Evolutionary conservation across 352 stramenopile species (phyloP).

Genomic region (Phytophthora cactorum): DNA sequence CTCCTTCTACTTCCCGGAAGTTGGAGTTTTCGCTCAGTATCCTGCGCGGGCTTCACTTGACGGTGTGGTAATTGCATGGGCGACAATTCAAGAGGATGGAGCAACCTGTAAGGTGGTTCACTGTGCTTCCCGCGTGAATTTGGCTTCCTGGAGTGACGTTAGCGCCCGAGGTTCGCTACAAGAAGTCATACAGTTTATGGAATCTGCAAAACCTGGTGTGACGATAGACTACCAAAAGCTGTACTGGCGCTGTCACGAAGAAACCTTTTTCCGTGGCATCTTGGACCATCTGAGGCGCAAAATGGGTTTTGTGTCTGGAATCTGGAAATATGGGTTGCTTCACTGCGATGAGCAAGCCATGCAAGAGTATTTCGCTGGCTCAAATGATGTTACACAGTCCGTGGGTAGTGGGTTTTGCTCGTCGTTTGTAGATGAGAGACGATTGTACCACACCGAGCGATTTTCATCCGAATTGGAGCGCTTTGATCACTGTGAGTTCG

Average conservation of each 20-base stretch:
- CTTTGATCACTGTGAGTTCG: conserved; percentile 60
- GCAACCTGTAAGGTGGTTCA: conserved; percentile 36
- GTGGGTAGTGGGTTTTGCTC: conserved; percentile 45
- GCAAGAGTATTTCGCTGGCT: conserved; percentile 36
- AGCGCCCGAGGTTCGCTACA: conserved; percentile 47
- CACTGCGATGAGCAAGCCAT: conserved; percentile 52
- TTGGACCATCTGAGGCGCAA: conserved; percentile 42
- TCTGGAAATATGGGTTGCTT: conserved; percentile 64
- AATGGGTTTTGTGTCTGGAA: conserved; percentile 40
- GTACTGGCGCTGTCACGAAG: conserved; percentile 52
- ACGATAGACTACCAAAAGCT: conserved; percentile 39
- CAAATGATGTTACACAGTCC: conserved; percentile 16
- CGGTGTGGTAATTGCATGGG: conserved; percentile 46
- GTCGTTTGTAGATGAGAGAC: conserved; percentile 25
- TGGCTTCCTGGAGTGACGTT: conserved; percentile 67
- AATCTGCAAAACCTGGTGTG: conserved; percentile 34
- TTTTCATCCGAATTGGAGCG: conserved; percentile 28
- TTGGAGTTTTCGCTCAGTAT: conserved; percentile 58
- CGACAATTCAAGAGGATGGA: conserved; percentile 23
- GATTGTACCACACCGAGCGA: conserved; percentile 40
- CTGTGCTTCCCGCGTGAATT: conserved; percentile 46
- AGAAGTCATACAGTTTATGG: conserved; percentile 46
- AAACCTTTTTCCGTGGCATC: conserved; percentile 44
- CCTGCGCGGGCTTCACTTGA: conserved; percentile 52
- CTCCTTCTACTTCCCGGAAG: conserved; percentile 67